Evolutionary conservation across 805 yeast species (phyloP), one percentile per base, ranked within the genome.

Genomic region (Debaryomyces castellii): DNA sequence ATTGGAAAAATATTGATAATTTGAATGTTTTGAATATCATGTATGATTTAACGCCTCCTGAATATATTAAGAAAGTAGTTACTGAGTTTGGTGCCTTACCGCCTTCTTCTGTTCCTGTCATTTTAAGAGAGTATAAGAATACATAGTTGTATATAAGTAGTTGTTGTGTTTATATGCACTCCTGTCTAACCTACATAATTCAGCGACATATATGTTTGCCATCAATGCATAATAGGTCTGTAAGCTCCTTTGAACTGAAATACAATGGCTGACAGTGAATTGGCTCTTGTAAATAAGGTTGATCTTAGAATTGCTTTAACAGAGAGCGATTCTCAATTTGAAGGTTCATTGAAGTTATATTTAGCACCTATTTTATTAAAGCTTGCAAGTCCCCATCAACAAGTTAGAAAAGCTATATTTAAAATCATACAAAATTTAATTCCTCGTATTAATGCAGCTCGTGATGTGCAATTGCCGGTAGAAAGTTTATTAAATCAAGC

Each of bases 31-130:
- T 91, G 58, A 89, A 89, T 60, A 83, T 94, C 52, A 78, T 94
- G 78, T 94, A 89, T 64, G 99, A 94, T 67, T 76, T 94, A 55
- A 92, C 98, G 1, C 97, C 97, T 28, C 96, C 96, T 11, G 88
- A 85, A 54, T 88, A 87, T 60, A 89, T 94, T 58, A 91, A 92
- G 63, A 94, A 94, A 71, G 89, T 94, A 48, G 89, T 94, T 44
- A 94, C 98, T 1, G 99, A 94, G 65, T 82, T 92, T 52, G 99
- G 99, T 23, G 89, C 96, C 2, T 76, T 94, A 54, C 99, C 99
- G 9, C 96, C 99, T 36, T 87, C 96, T n/a, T 89, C 98, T 1
- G 98, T 94, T 47, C 99, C 99, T 22, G 98, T 94, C 40, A 89
- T 94, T 50, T 73, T 94, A 57, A 81, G 98, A 68, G 99, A 94